These are phyloP conservation scores for Blumeriella jaapii DNA, from an alignment of 2,329 filamentous ascomycete species.

Conservation along the genomic window DNA sequence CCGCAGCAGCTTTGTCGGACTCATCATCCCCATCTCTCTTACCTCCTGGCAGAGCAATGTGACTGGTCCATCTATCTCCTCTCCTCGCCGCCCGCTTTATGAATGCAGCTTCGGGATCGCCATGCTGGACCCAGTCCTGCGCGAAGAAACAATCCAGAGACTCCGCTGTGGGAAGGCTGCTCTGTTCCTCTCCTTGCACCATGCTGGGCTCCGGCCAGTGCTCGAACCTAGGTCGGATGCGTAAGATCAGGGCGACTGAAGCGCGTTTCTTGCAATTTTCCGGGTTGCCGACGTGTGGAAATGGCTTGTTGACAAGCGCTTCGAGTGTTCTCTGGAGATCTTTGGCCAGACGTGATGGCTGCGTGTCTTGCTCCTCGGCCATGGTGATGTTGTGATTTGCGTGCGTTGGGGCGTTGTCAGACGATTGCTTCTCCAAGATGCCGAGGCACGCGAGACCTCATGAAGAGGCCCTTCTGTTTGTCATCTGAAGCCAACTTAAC, in stretches of 20 bases:
- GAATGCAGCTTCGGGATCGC: slow-evolving; percentile 57
- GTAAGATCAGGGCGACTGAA: slow-evolving; percentile 49
- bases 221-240: slow-evolving; percentile 45
- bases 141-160: slow-evolving; percentile 47
- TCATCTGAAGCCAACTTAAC: too few species aligned
- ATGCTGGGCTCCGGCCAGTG: slow-evolving; percentile 34
- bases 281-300: slow-evolving; percentile 35
- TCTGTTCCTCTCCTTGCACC: slow-evolving; percentile 16
- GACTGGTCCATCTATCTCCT: slow-evolving; percentile 58
- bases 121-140: slow-evolving; percentile 52
- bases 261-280: slow-evolving; percentile 8
- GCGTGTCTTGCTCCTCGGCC: background rate
- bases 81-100: slow-evolving; percentile 55
- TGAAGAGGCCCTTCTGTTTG: too few species aligned
- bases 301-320: slow-evolving; percentile 33
- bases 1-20: slow-evolving; percentile 48
- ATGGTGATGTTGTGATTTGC: slow-evolving; percentile 1
- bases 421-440: background rate
- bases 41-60: slow-evolving; percentile 57
- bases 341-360: slow-evolving; percentile 20
- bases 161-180: slow-evolving; percentile 24
- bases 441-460: background rate
- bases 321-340: slow-evolving; percentile 16
- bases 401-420: background rate
- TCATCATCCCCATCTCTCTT: slow-evolving; percentile 53